Evolutionary conservation across 208 protist species (phyloP).

Genomic region (Kentomonas sorsogonicus): DNA sequence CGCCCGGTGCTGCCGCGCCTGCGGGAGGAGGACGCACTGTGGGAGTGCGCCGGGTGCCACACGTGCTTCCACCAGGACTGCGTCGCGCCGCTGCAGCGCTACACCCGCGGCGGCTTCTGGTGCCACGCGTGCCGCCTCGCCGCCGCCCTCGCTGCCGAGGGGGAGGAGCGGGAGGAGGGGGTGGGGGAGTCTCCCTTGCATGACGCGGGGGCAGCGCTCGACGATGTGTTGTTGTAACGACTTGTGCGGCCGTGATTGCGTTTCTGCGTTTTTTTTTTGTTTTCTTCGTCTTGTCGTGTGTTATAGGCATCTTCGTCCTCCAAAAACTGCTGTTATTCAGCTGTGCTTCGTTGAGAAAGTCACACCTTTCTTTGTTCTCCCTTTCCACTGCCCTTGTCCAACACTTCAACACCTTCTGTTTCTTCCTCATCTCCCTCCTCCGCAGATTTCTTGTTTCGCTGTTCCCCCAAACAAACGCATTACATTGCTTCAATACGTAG

Average conservation of each 20-base stretch:
- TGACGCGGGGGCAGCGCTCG: slow-evolving; percentile 1
- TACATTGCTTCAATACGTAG: background rate
- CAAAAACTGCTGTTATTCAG: background rate
- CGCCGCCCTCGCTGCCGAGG: slow-evolving; percentile 8
- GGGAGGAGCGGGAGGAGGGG: background rate
- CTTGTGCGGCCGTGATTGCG: background rate
- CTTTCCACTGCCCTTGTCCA: too few relatives aligned
- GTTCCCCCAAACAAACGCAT: background rate
- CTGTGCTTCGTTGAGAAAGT: too few relatives aligned
- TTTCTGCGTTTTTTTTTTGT: slow-evolving; percentile 9
- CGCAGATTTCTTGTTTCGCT: background rate
- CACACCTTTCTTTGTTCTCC: slow-evolving; percentile 1
- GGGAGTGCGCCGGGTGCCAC: slow-evolving; percentile 74
- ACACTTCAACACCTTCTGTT: background rate
- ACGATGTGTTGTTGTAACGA: background rate
- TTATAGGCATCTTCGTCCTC: background rate
- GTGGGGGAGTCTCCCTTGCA: slow-evolving; percentile 4
- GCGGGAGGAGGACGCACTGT: slow-evolving; percentile 63
- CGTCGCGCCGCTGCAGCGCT: slow-evolving; percentile 57
- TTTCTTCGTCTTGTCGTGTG: background rate
- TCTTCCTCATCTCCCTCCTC: background rate
- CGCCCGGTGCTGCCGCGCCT: too few relatives aligned
- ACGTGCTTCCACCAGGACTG: slow-evolving; percentile 73
- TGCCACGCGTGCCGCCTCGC: slow-evolving; percentile 72
- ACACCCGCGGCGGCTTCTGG: slow-evolving; percentile 45